Conservation (phyloP, 805 yeast species). For the Lipomyces sp. region DNA sequence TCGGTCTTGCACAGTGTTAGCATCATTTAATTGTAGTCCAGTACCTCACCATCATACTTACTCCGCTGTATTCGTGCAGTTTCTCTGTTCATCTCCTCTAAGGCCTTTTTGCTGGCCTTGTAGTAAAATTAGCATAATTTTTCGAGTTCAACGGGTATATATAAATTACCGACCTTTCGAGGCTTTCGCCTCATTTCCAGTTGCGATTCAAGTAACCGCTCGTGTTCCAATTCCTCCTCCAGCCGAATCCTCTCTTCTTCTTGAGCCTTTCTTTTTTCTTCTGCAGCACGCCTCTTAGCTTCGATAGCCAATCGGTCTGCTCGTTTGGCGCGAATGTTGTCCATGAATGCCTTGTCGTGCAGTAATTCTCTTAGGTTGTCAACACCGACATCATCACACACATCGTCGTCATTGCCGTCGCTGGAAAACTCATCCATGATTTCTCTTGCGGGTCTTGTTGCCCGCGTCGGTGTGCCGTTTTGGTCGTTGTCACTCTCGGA, state of each 20-base stretch:
- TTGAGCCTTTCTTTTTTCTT: slow-evolving; percentile 8
- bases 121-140: neutral
- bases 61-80: slow-evolving; percentile 34
- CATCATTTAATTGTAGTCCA: neutral
- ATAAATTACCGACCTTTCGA: slow-evolving; percentile 9
- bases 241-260: slow-evolving; percentile 11
- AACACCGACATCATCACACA: neutral
- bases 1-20: slow-evolving; percentile 15
- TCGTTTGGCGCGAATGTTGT: slow-evolving; percentile 1
- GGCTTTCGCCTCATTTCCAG: neutral
- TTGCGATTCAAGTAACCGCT: slow-evolving; percentile 4
- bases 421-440: neutral
- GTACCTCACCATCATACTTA: neutral
- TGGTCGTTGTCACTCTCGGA: slow-evolving; percentile 24
- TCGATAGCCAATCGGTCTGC: slow-evolving; percentile 6
- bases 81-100: slow-evolving; percentile 33
- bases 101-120: slow-evolving; percentile 35
- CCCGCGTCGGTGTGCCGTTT: neutral
- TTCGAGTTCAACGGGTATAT: no score
- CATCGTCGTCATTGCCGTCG: neutral
- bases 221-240: slow-evolving; percentile 15
- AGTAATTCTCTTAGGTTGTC: slow-evolving; percentile 5
- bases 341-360: slow-evolving; percentile 3
- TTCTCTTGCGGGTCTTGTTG: neutral
- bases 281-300: slow-evolving; percentile 6